Percentiles rank a stretch among this genome's conserved stretches.
Conservation (phyloP, 2,329 filamentous ascomycete species). For the Aplosporella prunicola region DNA sequence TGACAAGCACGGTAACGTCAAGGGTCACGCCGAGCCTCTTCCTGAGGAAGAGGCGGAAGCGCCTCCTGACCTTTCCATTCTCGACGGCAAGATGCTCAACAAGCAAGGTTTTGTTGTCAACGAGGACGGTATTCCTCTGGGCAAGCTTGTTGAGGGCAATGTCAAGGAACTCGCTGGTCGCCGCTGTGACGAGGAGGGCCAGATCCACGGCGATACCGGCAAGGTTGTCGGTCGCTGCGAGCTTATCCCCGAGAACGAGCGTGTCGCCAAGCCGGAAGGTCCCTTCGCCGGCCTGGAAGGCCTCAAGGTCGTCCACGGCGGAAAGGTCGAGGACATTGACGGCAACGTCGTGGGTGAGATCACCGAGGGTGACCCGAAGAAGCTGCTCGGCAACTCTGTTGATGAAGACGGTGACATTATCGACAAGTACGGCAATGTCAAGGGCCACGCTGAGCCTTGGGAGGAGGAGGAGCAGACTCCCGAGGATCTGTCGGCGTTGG, state of each 20-base stretch:
- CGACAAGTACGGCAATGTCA: constrained; percentile 52
- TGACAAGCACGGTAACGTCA: constrained; percentile 51
- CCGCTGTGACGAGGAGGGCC: constrained; percentile 62
- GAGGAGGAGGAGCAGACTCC: constrained; percentile 40
- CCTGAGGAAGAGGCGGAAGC: constrained; percentile 38
- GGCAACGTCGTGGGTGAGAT: constrained; percentile 45
- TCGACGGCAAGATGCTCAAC: constrained; percentile 39
- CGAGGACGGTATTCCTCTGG: constrained; percentile 42
- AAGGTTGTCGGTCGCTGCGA: constrained; percentile 60
- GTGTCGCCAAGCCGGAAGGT: constrained; percentile 41
- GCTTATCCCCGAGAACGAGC: constrained; percentile 57
- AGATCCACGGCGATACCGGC: constrained; percentile 62
- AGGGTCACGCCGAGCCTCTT: constrained; percentile 50
- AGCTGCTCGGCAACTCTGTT: constrained; percentile 48
- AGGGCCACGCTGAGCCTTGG: constrained; percentile 50
- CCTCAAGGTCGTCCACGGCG: constrained; percentile 38
- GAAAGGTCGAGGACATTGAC: constrained; percentile 41
- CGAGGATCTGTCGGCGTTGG: constrained; percentile 50
- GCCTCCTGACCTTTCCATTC: constrained; percentile 34
- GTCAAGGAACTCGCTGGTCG: constrained; percentile 53
- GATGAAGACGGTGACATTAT: constrained; percentile 55
- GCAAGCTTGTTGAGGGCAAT: constrained; percentile 58
- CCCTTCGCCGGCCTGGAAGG: constrained; percentile 42
- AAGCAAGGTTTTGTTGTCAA: constrained; percentile 42
- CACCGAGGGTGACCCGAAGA: constrained; percentile 51